Evolutionary conservation across 345 rosid species (phyloP), one percentile per base, ranked within the genome.

Genomic region (Limnanthes douglasii): DNA sequence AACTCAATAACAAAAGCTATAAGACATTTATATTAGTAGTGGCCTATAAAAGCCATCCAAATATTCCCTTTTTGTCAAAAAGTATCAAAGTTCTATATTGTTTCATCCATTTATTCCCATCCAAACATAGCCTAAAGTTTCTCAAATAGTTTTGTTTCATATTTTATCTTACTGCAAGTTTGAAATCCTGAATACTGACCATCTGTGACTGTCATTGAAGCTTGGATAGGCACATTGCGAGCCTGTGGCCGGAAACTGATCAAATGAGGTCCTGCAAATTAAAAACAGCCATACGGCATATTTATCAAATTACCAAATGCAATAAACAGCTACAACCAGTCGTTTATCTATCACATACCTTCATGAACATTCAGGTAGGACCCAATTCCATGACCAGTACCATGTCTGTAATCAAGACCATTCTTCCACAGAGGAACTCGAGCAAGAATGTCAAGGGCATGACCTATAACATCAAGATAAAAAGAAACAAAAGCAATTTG

Each of bases 381-480:
- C 18, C 99, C 99, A 23, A 92, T 65, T 46, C 99, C 96, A 62
- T 92, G 99, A 48, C 99, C 99, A 41, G 99, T 92, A 22, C 94
- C 99, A 44, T 92, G 99, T 29, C 88, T 74, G 57, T 81, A 92
- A 66, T 85, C 94, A 56, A 92, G 93, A 30, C 99, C 99, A 36
- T 75, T 21, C 58, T 73, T 71, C 96, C 96, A 85, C 60, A 81
- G 64, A 24, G 94, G 88, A 50, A 69, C 31, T 43, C 99, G 71
- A 47, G 99, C 94, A 66, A 92, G 93, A 41, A 85, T 73, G 56
- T 92, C 99, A 53, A 92, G 80, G 15, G 77, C 54, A 62, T 75
- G 69, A 43, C 98, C 98, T 90, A 33, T 23, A 33, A 37, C 7
- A 30, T 27, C 12, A 22, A 38, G 14, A 25, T 21, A 36, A 32